Evolutionary conservation across 805 yeast genomes (phyloP).

Genomic region (Kodamaea leandrae): DNA sequence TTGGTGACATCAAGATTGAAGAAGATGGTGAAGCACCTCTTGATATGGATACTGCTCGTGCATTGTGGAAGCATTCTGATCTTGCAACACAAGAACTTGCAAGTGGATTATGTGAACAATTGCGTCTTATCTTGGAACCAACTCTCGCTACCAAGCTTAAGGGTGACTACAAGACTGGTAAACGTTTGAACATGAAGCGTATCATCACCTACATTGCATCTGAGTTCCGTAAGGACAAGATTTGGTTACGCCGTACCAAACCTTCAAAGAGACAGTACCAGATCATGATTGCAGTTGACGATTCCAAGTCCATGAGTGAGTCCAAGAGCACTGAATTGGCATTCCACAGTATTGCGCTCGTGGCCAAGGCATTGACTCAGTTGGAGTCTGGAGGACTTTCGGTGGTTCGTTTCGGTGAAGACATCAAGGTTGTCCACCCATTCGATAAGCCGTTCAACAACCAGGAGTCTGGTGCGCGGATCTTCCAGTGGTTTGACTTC

Average conservation of each 20-base stretch:
- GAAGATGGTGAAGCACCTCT: constrained; percentile 40
- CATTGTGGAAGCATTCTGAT: constrained; percentile 81
- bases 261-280: constrained; percentile 97
- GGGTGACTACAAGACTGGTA: constrained; percentile 97
- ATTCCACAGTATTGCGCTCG: constrained; percentile 89
- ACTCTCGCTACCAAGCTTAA: constrained; percentile 90
- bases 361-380: constrained; percentile 89
- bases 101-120: constrained; percentile 85
- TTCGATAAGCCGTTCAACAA: constrained; percentile 78
- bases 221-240: constrained; percentile 94
- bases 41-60: constrained; percentile 63
- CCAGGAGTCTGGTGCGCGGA: constrained; percentile 76
- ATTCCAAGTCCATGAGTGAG: constrained; percentile 96
- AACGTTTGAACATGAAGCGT: constrained; percentile 93
- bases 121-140: constrained; percentile 90
- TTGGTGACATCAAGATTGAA: constrained; percentile 8
- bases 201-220: constrained; percentile 97
- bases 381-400: constrained; percentile 92
- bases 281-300: constrained; percentile 96
- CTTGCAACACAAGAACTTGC: constrained; percentile 84
- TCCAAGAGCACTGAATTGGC: constrained; percentile 88
- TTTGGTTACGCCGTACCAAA: constrained; percentile 95
- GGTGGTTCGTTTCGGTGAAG: constrained; percentile 86
- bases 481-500: constrained; percentile 87
- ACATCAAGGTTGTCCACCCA: constrained; percentile 80